A percentile compares a stretch with the other conserved stretches of the same genome.
Conservation (phyloP, 1,139 yeast genomes). For the Yamadazyma dushanensis region DNA sequence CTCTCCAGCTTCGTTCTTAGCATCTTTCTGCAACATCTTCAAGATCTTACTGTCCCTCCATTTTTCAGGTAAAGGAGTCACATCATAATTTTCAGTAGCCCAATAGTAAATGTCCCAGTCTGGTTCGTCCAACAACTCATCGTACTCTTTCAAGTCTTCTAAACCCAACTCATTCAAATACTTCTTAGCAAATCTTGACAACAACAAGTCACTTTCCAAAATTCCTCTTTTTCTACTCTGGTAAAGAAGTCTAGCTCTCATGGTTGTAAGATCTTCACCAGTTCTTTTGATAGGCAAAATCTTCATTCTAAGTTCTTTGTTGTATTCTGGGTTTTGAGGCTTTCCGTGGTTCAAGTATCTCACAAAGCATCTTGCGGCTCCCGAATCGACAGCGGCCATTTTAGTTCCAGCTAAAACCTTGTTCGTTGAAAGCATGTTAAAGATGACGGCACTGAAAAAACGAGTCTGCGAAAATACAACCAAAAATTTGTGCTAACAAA, state of each 20-base stretch:
- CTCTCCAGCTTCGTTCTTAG: slow-evolving; percentile 70
- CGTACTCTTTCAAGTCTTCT: slow-evolving; percentile 82
- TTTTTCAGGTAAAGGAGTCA: slow-evolving; percentile 82
- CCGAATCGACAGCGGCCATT: too few species aligned
- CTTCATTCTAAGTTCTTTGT: slow-evolving; percentile 43
- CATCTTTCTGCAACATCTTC: slow-evolving; percentile 65
- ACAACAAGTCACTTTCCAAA: slow-evolving; percentile 82
- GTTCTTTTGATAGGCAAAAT: slow-evolving; percentile 75
- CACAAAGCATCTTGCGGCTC: neutral
- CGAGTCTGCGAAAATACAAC: neutral
- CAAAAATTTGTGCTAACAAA: neutral
- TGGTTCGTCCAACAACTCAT: slow-evolving; percentile 79
- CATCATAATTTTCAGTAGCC: slow-evolving; percentile 83
- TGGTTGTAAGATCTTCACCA: slow-evolving; percentile 72
- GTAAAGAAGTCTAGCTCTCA: slow-evolving; percentile 83
- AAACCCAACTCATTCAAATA: slow-evolving; percentile 59
- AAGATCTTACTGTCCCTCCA: slow-evolving; percentile 75
- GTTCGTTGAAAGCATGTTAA: neutral
- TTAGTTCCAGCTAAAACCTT: too few species aligned
- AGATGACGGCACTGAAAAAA: neutral
- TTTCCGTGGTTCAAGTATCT: slow-evolving; percentile 38
- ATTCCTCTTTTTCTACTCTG: slow-evolving; percentile 96
- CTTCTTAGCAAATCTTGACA: slow-evolving; percentile 82
- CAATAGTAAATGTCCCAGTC: slow-evolving; percentile 99
- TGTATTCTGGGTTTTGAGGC: slow-evolving; percentile 45